Evolutionary conservation across 768 basidiomycete genomes (phyloP).

Genomic region (Tephrocybe sp.): DNA sequence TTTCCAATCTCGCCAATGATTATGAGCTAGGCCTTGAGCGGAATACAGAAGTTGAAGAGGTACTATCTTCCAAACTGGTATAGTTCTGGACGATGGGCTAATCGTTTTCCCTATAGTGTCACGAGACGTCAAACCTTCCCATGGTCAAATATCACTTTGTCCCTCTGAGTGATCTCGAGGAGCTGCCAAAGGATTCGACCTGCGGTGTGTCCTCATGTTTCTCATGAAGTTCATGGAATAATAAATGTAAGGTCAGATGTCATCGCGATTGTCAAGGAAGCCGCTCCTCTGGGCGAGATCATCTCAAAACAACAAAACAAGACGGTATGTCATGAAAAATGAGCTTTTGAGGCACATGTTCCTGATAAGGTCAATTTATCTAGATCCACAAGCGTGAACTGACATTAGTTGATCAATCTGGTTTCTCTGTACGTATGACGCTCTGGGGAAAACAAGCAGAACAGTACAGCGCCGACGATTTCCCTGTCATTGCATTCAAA

Average conservation of each 20-base stretch:
- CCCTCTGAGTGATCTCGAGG: conserved; percentile 57
- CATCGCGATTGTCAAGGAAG: conserved; percentile 81
- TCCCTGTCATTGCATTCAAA: conserved; percentile 88
- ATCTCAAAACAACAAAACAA: conserved; percentile 71
- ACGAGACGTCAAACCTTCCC: conserved; percentile 74
- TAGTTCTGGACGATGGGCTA: conserved; percentile 5
- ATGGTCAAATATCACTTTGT: conserved; percentile 84
- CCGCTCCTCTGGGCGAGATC: conserved; percentile 65
- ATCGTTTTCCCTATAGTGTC: conserved; percentile 53
- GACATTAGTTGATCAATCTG: conserved; percentile 80
- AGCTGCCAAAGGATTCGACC: conserved; percentile 72
- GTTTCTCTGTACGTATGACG: conserved; percentile 77
- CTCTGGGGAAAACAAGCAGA: conserved; percentile 97
- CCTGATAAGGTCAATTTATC: neutral
- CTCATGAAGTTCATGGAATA: conserved; percentile 10
- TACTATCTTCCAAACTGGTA: conserved; percentile 30
- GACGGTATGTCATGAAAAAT: conserved; percentile 41
- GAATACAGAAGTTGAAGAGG: conserved; percentile 83
- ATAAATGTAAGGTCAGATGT: conserved; percentile 56
- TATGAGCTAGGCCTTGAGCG: conserved; percentile 90
- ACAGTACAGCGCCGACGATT: conserved; percentile 54
- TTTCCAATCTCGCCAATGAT: conserved; percentile 84
- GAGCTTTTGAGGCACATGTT: neutral
- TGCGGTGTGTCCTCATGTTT: conserved; percentile 54
- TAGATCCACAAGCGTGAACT: conserved; percentile 90